Base-by-base conservation (phyloP, 2,329 filamentous ascomycete genomes). In the Hypoxylon sp. region DNA sequence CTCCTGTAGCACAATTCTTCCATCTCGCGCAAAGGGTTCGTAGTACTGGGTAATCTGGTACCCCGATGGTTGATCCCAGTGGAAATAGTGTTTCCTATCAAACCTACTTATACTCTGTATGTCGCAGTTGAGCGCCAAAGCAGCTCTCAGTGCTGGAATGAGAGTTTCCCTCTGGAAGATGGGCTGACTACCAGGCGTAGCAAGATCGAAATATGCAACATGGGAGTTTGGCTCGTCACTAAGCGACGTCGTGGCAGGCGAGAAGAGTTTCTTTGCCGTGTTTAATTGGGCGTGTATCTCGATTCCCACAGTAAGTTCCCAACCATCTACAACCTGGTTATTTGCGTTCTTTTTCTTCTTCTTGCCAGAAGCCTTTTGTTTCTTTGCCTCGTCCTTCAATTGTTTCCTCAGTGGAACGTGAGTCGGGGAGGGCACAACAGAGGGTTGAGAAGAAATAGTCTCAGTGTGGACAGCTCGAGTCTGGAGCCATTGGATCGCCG, bases 31-130 rank as follows among this genome's bases (percentile, higher is more conserved):
- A 72, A 91, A 89, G 0, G 89, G 89, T 64, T 89, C 83, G 79
- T 98, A 98, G 82, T 95, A 98, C 78, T 99, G 96, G 1, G 96
- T 99, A 70, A 99, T 97, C 80, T 99, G 96, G 80, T 99, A 99
- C 0, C 96, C 96, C 0, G 93, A 88, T 0, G 96, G 96, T 80
- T 99, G 96, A 79, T 99, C 96, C 88, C 96, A 97, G 84, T 98
- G 97, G 80, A 99, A 98, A 81, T 99, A 99, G 80, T 99, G 96
- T 79, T 99, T 99, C 70, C 96, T 87, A 80, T 99, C 96, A 81
- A 98, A 99, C 59, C 88, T 89, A 79, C 94, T 97, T 73, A 88
- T 86, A 1, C 81, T 84, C 77, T 97, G 92, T 57, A 98, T 87
- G 1, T 89, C 82, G 80, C 96, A 98, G 64, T 91, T 88, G 48